Base-by-base conservation (phyloP, 192 early-diverging fungal genomes). In the Borealophlyctis nickersoniae region DNA sequence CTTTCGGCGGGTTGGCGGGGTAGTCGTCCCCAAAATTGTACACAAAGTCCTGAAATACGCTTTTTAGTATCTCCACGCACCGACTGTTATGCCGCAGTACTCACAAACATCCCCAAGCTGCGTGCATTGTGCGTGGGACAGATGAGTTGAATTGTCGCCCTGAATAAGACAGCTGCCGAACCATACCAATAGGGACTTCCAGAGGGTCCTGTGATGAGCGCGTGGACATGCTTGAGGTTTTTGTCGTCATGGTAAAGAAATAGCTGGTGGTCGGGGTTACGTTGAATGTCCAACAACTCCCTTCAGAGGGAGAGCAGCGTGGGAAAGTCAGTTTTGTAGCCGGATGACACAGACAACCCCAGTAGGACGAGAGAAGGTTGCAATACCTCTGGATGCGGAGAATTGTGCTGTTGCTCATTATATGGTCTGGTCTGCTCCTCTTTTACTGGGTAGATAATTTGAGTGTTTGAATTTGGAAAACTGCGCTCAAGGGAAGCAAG, bases 151-250 rank as follows among this genome's bases (percentile, higher is more conserved):
- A 58, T 31, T 0, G 31, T 36, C 34, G 54, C 31, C 68, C 36
- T 58, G 52, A n/a, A 36, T 50, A 56, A 22, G 22, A 67, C 56
- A 58, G 31, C 9, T 32, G 56, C 19, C 33, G 58, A n/a, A n/a
- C n/a, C 61, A 57, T 36, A 68, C 56, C 45, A 61, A 70, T 83
- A 87, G 55, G 81, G 81, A 9, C 83, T 84, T 22, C 75, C 58
- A 52, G 78, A 70, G 29, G 85, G 85, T 1, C 85, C 85, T 9
- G 75, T 78, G 58, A 87, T 74, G 55, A 87, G 69, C 23, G 85
- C 83, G 62, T 87, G 83, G 61, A 84, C 77, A 66, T 83, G 81
- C 58, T 74, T 85, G 65, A 87, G 76, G 73, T 87, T 76, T 2
- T 62, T 67, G 49, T 87, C 85, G 61, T 77, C 71, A 2, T 36